Evolutionary conservation across 176 grass and related monocot genomes (phyloP), one percentile per base, ranked within the genome.

Genomic region (Lolium rigidum): DNA sequence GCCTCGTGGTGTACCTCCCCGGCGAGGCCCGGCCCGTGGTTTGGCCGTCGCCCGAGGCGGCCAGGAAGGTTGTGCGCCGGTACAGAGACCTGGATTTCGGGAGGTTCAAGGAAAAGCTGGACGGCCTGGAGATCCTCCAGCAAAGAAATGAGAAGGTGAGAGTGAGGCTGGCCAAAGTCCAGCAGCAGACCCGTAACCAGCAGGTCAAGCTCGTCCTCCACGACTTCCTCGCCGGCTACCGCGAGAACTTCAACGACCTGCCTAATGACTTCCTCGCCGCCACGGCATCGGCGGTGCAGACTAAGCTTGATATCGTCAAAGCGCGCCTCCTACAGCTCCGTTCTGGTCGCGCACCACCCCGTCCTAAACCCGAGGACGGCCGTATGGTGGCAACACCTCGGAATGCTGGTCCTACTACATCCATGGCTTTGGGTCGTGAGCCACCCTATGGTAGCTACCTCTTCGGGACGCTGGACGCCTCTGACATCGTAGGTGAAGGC

Each of bases 1-100:
- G 74, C 48, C 25, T 80, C 7, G 1, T 89, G 6, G 80, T 89
- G 82, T 89, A 89, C 20, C 24, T 21, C n/a, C 54, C n/a, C 8
- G 46, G 8, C 8, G 46, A 9, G 26, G 4, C 47, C 4, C 20
- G 70, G 13, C 83, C 86, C 16, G 15, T 28, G 21, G 80, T 51
- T 8, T 88, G 74, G 74, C 86, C 92, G 1, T 43, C 55, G 5
- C 3, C 22, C 0, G 31, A 9, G 6, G 83, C 70, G 21, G 51
- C 52, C 9, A 37, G 4, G 20, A 13, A 39, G 1, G 49, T 91
- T 5, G 44, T 91, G 17, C 14, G 20, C 0, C 51, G 31, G 9
- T 87, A 87, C 47, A 26, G 10, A 10, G 37, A 48, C 12, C 28
- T 85, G 11, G 58, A 64, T 20, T 4, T 16, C 17, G 16, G 20